Evolutionary conservation across 192 early-diverging fungal species (phyloP).

Genomic region (Coemansia sp.): DNA sequence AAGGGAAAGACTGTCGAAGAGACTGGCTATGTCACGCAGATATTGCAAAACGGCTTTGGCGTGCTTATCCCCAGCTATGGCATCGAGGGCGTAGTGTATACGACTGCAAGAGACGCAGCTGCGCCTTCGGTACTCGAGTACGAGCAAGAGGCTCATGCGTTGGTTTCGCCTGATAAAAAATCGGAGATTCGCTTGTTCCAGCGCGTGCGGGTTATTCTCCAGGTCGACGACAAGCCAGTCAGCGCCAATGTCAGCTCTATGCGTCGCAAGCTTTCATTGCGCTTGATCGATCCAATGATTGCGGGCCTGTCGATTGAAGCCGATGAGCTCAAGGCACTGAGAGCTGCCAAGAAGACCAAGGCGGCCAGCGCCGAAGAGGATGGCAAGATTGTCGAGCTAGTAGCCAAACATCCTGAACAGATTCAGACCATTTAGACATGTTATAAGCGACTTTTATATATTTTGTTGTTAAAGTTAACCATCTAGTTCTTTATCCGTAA

Average conservation of each 20-base stretch:
- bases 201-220: slow-evolving; percentile 42
- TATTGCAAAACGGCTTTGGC: slow-evolving; percentile 94
- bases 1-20: slow-evolving; percentile 86
- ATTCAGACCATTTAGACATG: slow-evolving; percentile 23
- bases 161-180: slow-evolving; percentile 23
- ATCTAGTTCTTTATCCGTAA: slow-evolving; percentile 34
- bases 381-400: slow-evolving; percentile 34
- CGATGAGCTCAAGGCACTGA: slow-evolving; percentile 32
- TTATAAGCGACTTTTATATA: background rate
- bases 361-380: slow-evolving; percentile 13
- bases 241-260: slow-evolving; percentile 56
- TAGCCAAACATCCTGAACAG: slow-evolving; percentile 46
- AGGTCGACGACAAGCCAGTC: slow-evolving; percentile 52
- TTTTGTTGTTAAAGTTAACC: background rate
- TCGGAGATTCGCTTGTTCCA: slow-evolving; percentile 44
- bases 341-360: slow-evolving; percentile 14
- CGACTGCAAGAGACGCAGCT: slow-evolving; percentile 16
- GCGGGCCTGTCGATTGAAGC: slow-evolving; percentile 19
- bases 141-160: slow-evolving; percentile 33
- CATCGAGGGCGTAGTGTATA: slow-evolving; percentile 92
- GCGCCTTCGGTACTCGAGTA: slow-evolving; percentile 31
- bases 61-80: slow-evolving; percentile 91
- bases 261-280: slow-evolving; percentile 51
- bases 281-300: slow-evolving; percentile 38
- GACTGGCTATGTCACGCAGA: slow-evolving; percentile 86